Evolutionary conservation across 495 filamentous ascomycete genomes (phyloP).

Genomic region (Echria macrotheca): DNA sequence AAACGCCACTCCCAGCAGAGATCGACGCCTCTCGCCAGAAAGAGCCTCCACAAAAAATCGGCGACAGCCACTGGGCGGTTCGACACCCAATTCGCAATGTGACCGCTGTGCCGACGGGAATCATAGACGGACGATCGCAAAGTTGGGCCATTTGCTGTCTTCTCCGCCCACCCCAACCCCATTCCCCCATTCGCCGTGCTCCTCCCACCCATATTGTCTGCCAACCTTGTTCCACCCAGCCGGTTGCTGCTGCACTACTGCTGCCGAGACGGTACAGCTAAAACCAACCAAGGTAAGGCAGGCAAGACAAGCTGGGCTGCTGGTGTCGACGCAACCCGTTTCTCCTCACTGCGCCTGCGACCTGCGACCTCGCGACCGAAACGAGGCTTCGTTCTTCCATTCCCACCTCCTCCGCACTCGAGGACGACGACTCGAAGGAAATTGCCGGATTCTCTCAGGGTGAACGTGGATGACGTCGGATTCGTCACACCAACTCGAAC

Average conservation of each 20-base stretch:
- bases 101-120: neutral
- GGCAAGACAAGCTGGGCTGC: too few relatives aligned
- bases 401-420: neutral
- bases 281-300: slow-evolving; percentile 1
- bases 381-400: slow-evolving; percentile 2
- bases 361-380: slow-evolving; percentile 2
- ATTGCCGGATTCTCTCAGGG: neutral
- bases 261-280: neutral
- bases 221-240: neutral
- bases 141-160: slow-evolving; percentile 2
- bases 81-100: neutral
- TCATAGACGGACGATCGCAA: slow-evolving; percentile 2
- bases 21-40: slow-evolving; percentile 3
- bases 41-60: neutral
- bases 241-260: neutral
- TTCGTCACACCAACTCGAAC: neutral
- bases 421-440: neutral
- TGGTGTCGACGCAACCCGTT: too few relatives aligned
- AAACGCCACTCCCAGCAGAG: slow-evolving; percentile 4
- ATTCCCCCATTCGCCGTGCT: neutral
- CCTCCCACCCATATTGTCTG: neutral
- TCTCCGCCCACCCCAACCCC: neutral
- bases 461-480: slow-evolving; percentile 10
- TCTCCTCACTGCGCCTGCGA: too few relatives aligned
- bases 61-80: neutral